Base-by-base conservation (phyloP, 2,329 filamentous ascomycete genomes). In the Cercospora sp. region DNA sequence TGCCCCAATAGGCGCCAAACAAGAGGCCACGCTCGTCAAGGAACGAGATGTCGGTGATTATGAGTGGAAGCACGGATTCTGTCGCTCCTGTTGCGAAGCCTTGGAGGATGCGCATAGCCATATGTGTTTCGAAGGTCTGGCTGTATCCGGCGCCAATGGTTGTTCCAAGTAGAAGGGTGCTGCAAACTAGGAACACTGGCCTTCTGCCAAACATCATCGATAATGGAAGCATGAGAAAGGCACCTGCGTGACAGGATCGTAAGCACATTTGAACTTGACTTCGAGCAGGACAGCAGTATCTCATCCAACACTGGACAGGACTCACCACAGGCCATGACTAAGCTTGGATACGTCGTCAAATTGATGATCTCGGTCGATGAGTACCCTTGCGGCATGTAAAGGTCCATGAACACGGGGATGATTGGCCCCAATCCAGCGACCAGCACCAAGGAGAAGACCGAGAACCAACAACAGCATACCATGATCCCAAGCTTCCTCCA, bases 371-470 rank as follows among this genome's bases (percentile, higher is more conserved):
- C 65, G 3, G 70, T 64, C 12, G 67, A 40, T 4, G 73, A 55
- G 28, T 73, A 70, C 43, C 80, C 70, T 64, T 69, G 28, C 18
- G 74, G 70, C 1, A 66, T 65, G 59, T 81, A 81, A 7, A 78
- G 68, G 53, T 72, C 69, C 30, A 80, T 74, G 65, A 81, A 80
- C 16, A 76, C 72, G 0, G 72, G 72, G 10, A 82, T 71, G 34
- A 81, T 78, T 0, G 79, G 72, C 3, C 80, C 85, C 4, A 86
- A 78, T 65, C 85, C 85, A 75, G 84, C 83, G 55, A 85, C 81
- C 60, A 86, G 80, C 45, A 84, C 83, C 80, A 86, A 66, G 2
- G 72, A 73, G 66, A 77, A 75, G 58, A 77, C 73, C 3, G 69
- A 75, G 63, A 77, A 79, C 74, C 76, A 78, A 63, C 77, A 78